Evolutionary conservation across 2,329 filamentous ascomycete species (phyloP).

Genomic region (Diaporthe vexans): DNA sequence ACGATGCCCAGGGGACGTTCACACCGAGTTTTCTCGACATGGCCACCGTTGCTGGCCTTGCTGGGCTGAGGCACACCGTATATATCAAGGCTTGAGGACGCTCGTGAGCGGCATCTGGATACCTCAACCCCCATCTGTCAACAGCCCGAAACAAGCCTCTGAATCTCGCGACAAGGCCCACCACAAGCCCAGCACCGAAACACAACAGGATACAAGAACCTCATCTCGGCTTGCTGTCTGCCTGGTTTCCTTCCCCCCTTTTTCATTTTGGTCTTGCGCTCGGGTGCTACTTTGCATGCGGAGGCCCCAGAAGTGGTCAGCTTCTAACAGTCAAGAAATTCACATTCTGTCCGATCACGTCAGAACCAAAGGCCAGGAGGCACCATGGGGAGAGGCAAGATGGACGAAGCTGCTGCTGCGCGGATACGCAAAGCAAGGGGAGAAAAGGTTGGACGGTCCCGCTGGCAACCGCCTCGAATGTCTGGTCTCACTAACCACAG

Average conservation of each 20-base stretch:
- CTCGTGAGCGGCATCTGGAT: background rate
- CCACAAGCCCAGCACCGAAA: background rate
- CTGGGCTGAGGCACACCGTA: slow-evolving; percentile 24
- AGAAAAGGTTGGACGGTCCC: slow-evolving; percentile 51
- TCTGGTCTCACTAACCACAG: slow-evolving; percentile 24
- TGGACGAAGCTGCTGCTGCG: slow-evolving; percentile 58
- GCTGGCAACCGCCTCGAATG: background rate
- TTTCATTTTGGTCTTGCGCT: background rate
- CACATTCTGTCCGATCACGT: background rate
- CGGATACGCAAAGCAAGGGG: slow-evolving; percentile 59
- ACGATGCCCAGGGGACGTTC: slow-evolving; percentile 40
- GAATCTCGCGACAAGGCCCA: background rate
- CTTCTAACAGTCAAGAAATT: background rate
- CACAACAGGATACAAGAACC: background rate
- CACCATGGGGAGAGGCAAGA: slow-evolving; percentile 54
- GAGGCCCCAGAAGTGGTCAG: background rate
- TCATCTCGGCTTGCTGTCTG: background rate
- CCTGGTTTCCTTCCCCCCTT: background rate
- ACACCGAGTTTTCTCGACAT: slow-evolving; percentile 42
- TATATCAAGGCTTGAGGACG: slow-evolving; percentile 37
- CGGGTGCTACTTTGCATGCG: slow-evolving; percentile 9
- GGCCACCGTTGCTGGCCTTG: slow-evolving; percentile 34
- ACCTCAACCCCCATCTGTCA: background rate
- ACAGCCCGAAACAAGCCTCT: slow-evolving; percentile 15
- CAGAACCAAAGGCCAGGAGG: slow-evolving; percentile 6